phyloP scores from a whole-genome alignment of 2,329 filamentous ascomycete species.

The Clonostachys byssicola region DNA sequence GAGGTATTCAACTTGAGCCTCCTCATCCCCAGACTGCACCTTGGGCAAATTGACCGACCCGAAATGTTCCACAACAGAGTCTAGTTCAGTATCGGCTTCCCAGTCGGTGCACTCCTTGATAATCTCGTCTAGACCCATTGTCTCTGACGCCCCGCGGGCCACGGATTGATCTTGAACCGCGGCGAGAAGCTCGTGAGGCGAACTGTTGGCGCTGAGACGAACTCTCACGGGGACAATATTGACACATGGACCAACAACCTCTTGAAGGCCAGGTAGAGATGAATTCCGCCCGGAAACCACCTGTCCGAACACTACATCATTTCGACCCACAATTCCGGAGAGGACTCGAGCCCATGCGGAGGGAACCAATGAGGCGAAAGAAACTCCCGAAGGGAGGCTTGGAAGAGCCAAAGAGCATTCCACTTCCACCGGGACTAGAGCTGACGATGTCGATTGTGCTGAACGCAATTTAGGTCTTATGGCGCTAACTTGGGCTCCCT shows the following conservation, averaged over 20 bases:
- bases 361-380: too few species aligned
- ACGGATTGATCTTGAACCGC: neutral
- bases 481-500: neutral
- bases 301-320: slow-evolving; percentile 33
- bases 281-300: slow-evolving; percentile 32
- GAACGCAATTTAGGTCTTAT: neutral
- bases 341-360: slow-evolving; percentile 32
- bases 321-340: slow-evolving; percentile 20
- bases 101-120: slow-evolving; percentile 21
- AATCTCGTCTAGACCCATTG: slow-evolving; percentile 19
- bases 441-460: neutral
- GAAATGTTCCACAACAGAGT: too few species aligned
- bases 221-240: slow-evolving; percentile 35
- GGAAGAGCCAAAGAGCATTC: slow-evolving; percentile 24
- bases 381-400: slow-evolving; percentile 8
- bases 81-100: slow-evolving; percentile 1
- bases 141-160: slow-evolving; percentile 7
- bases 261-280: slow-evolving; percentile 19
- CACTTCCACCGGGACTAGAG: neutral
- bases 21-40: too few species aligned
- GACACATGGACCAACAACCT: slow-evolving; percentile 31
- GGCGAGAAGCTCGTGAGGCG: neutral
- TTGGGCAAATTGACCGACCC: too few species aligned
- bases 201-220: slow-evolving; percentile 10
- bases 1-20: too few species aligned